Base-by-base conservation (phyloP, 352 stramenopile genomes). In the Blastocystis sp. region DNA sequence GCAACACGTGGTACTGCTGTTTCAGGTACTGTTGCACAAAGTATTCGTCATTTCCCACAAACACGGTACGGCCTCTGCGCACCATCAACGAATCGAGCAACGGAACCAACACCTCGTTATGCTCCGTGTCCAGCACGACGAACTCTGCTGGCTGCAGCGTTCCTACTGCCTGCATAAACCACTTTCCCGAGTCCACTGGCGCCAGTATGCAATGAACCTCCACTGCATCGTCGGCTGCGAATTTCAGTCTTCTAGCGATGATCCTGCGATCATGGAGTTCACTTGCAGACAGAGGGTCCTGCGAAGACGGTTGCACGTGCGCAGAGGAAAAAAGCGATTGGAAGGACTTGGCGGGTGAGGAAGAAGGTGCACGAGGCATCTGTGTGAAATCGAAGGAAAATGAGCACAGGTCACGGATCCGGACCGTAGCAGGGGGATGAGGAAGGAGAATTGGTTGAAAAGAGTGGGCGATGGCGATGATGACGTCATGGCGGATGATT, bases 41-140 rank as follows among this genome's bases (percentile, higher is more conserved):
- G 9, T 57, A 7, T 4, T 57, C 67, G 27, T 78, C 67, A 7
- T 78, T 40, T 21, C 18, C 21, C 29, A 78, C 48, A 36, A 78
- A 36, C 6, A 78, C 21, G 0, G 24, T 34, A 0, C 67, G 38
- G 21, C 67, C 67, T 61, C 48, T 27, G 2, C 46, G 67, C 6
- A 14, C 46, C 42, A 78, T 14, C 4, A 78, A 6, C 21, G 18
- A 18, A 27, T 32, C 42, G 11, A 78, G 16, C 7, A 57, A 16
- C 27, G 67, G 48, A 32, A 78, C 40, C 4, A 78, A 61, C 11
- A 59, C 16, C 2, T 78, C 67, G n/a, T 78, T 78, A 11, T 24
- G 44, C 14, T 42, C 49, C 29, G 67, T 78, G 24, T 78, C 57
- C 6, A 78, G 9, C 16, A 78, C 67, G 9, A 78, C 67, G 8